Conservation (phyloP, 2,329 filamentous ascomycete genomes). For the Stagonosporopsis chrysanthemi region DNA sequence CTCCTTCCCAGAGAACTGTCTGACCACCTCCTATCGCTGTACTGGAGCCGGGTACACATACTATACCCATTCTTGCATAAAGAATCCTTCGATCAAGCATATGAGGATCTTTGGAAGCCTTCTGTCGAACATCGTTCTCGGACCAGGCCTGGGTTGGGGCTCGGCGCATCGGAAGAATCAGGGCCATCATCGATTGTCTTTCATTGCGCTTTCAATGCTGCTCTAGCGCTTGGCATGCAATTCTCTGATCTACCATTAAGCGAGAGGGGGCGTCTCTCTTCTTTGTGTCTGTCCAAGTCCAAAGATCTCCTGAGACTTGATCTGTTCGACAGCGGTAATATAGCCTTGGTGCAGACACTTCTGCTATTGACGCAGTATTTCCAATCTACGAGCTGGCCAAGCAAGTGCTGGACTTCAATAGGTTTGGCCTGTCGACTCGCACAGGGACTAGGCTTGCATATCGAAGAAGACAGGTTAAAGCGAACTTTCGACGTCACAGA, state of each 20-base stretch:
- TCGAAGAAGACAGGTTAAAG: conserved; percentile 3
- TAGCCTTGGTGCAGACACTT: conserved; percentile 16
- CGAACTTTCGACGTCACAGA: not conserved
- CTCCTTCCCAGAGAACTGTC: conserved; percentile 16
- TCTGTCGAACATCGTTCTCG: not conserved
- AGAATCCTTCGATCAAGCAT: conserved; percentile 10
- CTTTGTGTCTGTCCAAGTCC: conserved; percentile 13
- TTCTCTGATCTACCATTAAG: conserved; percentile 11
- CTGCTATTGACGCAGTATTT: conserved; percentile 19
- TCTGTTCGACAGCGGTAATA: conserved; percentile 13
- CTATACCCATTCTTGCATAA: conserved; percentile 21
- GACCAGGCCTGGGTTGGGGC: conserved; percentile 6
- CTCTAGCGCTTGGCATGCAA: conserved; percentile 19
- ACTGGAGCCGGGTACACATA: conserved; percentile 16
- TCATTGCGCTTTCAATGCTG: conserved; percentile 20
- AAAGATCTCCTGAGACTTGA: conserved; percentile 14
- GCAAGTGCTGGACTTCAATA: conserved; percentile 19
- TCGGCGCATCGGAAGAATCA: conserved; percentile 11
- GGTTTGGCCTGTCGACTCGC: conserved; percentile 17
- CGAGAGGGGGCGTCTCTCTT: conserved; percentile 15
- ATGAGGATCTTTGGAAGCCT: conserved; percentile 19
- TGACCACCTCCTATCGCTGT: conserved; percentile 11
- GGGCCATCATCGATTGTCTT: conserved; percentile 15
- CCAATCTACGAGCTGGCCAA: conserved; percentile 17
- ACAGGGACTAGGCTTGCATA: conserved; percentile 16